Conservation (phyloP, 208 protist species). For the Trypanosoma caninum region DNA sequence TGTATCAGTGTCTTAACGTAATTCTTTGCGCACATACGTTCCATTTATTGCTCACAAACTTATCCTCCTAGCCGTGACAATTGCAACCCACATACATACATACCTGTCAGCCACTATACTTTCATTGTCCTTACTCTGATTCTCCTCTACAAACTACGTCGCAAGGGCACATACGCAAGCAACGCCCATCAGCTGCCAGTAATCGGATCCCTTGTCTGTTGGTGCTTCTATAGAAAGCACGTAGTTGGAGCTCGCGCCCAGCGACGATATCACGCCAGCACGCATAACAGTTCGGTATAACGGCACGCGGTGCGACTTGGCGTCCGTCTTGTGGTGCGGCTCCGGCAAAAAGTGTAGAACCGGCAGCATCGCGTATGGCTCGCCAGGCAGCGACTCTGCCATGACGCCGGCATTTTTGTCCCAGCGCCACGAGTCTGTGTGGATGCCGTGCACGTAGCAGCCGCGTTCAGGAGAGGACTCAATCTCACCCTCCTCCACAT, state of each 20-base stretch:
- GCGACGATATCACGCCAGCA: constrained; percentile 93
- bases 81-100: no score
- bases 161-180: constrained; percentile 87
- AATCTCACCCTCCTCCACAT: constrained; percentile 49
- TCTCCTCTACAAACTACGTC: not conserved
- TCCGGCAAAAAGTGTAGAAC: constrained; percentile 95
- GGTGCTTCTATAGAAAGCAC: constrained; percentile 89
- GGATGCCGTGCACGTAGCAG: constrained; percentile 97
- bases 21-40: no score
- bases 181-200: constrained; percentile 90
- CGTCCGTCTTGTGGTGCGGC: constrained; percentile 77
- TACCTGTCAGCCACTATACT: not conserved
- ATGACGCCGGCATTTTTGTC: constrained; percentile 72
- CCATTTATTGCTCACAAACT: no score
- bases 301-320: constrained; percentile 78
- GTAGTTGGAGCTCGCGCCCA: constrained; percentile 96
- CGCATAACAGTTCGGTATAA: constrained; percentile 95
- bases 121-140: not conserved
- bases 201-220: constrained; percentile 79
- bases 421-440: constrained; percentile 96
- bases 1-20: no score
- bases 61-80: no score
- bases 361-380: constrained; percentile 89
- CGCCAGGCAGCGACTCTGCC: constrained; percentile 85
- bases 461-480: constrained; percentile 75